phyloP scores from a whole-genome alignment of 2,329 filamentous ascomycete genomes.

The Didymella segeticola region DNA sequence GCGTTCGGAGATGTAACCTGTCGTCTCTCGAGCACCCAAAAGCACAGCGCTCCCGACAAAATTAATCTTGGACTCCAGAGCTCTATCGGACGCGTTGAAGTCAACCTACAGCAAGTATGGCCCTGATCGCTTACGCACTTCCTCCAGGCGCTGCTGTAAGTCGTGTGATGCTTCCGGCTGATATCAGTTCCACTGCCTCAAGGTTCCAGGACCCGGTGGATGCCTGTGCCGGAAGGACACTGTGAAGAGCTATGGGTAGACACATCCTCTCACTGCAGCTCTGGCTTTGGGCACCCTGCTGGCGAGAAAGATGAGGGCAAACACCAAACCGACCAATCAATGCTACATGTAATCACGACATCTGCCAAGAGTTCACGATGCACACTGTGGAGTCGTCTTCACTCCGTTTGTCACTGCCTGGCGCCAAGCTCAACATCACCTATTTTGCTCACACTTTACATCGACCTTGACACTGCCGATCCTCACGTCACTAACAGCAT shows the following conservation, averaged over 20 bases:
- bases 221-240: neutral
- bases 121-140: neutral
- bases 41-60: neutral
- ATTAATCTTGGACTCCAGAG: neutral
- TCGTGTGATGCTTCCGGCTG: neutral
- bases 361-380: constrained; percentile 13
- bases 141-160: neutral
- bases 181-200: neutral
- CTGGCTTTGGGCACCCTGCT: neutral
- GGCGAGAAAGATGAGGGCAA: neutral
- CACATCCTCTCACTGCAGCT: neutral
- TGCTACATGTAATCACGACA: neutral
- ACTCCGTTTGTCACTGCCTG: constrained; percentile 13
- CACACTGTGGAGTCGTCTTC: constrained; percentile 6
- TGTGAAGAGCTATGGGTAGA: neutral
- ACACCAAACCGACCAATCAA: neutral
- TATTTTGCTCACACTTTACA: neutral
- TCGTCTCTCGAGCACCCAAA: neutral
- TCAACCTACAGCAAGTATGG: neutral
- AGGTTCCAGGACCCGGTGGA: neutral
- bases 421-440: constrained; percentile 6
- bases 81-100: neutral
- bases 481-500: neutral
- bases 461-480: neutral
- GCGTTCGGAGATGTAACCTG: neutral